These are phyloP conservation scores for Brassica rapa DNA, from an alignment of 345 rosid genomes.

Conservation along the genomic window DNA sequence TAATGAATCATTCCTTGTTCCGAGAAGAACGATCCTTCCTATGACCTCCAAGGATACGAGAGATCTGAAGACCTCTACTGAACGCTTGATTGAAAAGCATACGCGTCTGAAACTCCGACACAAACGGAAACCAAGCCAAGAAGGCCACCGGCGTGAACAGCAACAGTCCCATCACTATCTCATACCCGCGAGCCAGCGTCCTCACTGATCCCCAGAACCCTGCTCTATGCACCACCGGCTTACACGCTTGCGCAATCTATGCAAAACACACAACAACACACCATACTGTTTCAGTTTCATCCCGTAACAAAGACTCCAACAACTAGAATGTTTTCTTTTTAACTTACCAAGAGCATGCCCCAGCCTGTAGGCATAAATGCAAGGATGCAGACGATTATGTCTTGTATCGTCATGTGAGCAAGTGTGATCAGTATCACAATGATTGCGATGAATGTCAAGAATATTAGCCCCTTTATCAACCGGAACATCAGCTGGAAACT, in stretches of 20 bases:
- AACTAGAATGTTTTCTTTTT: background rate
- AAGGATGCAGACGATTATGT: constrained; percentile 86
- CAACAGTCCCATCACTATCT: constrained; percentile 88
- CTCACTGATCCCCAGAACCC: constrained; percentile 92
- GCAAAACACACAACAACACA: constrained; percentile 8
- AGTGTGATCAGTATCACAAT: constrained; percentile 78
- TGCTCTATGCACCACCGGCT: constrained; percentile 62
- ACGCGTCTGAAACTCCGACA: constrained; percentile 97
- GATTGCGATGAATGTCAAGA: constrained; percentile 78
- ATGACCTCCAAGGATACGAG: constrained; percentile 96
- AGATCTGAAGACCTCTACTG: constrained; percentile 98
- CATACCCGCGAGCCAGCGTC: constrained; percentile 94
- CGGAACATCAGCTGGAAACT: constrained; percentile 93
- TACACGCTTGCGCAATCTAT: constrained; percentile 95
- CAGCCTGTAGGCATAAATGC: constrained; percentile 99
- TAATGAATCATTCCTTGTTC: constrained; percentile 58
- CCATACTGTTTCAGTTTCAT: background rate
- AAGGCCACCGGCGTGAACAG: constrained; percentile 98
- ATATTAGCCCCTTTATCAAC: constrained; percentile 93
- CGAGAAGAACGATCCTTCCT: constrained; percentile 78
- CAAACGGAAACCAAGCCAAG: constrained; percentile 99
- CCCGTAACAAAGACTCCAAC: background rate
- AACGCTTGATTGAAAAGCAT: constrained; percentile 99
- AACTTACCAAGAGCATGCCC: constrained; percentile 93
- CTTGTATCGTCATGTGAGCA: constrained; percentile 82